A percentile compares a stretch with the other conserved stretches of the same genome.
phyloP scores from a whole-genome alignment of 2,329 filamentous ascomycete genomes.

The Albifimbria verrucaria region DNA sequence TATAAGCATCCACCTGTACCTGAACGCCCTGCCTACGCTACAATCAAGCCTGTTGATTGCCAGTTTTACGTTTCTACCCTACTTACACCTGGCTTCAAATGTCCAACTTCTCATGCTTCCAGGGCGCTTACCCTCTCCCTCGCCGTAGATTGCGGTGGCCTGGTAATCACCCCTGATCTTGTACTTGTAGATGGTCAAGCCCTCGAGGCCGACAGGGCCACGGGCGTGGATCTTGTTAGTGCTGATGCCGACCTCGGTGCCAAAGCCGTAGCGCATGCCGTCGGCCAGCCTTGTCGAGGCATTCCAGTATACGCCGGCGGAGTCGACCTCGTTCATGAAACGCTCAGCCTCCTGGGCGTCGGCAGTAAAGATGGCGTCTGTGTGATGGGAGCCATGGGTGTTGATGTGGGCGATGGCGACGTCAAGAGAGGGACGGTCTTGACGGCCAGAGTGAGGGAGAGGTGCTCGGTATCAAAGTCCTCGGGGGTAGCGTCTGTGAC shows the following conservation, averaged over 20 bases:
- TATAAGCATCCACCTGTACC: neutral
- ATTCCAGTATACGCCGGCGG: conserved; percentile 95
- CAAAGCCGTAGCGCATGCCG: conserved; percentile 95
- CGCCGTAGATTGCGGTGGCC: conserved; percentile 71
- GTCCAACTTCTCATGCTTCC: conserved; percentile 56
- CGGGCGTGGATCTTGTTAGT: conserved; percentile 98
- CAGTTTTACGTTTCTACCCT: neutral
- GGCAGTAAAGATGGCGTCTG: conserved; percentile 81
- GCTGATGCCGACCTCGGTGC: conserved; percentile 96
- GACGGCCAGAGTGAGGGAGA: conserved; percentile 79
- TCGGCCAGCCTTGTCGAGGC: conserved; percentile 92
- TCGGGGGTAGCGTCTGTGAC: conserved; percentile 63
- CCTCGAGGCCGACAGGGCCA: conserved; percentile 90
- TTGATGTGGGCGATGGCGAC: conserved; percentile 88
- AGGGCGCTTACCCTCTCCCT: conserved; percentile 57
- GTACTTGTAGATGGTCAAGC: conserved; percentile 97
- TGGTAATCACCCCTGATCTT: conserved; percentile 82
- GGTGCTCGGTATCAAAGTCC: conserved; percentile 87
- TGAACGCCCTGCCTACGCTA: neutral
- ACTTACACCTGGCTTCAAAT: conserved; percentile 22
- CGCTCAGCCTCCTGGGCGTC: conserved; percentile 65
- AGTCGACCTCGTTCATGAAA: conserved; percentile 85
- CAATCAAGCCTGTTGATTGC: neutral
- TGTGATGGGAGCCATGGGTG: conserved; percentile 87
- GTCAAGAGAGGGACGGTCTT: conserved; percentile 69